Base-by-base conservation (phyloP, 2,329 filamentous ascomycete species). In the Fusarium decemcellulare region DNA sequence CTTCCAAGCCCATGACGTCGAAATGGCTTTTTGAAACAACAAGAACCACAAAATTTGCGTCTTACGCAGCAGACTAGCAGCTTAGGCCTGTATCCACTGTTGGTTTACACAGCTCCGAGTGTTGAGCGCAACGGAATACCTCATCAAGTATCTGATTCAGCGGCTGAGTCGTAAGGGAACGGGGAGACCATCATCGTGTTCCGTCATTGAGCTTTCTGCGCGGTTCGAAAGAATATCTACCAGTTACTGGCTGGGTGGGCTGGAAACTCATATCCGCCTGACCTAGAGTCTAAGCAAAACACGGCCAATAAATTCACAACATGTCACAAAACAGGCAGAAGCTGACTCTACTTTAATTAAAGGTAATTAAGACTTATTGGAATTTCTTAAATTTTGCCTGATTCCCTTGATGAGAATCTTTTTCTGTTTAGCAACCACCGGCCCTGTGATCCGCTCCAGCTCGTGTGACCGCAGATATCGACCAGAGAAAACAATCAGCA, bases 1-100 rank as follows among this genome's bases (percentile, higher is more conserved):
- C 39, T 53, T 47, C 36, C 50, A 67, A 53, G 42, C 32, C 58
- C 60, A 74, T 74, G 71, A 74, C 70, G 67, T 74, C 59, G 62
- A 64, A 40, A 54, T 56, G 58, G n/a, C 23, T 43, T 18, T 48
- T 60, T 67, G 72, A 72, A 73, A 72, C 72, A 62, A 34, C 32
- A 34, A 63, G 61, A 67, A 56, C 70, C 64, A 73, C 70, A 63
- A 73, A 56, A 65, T 44, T 65, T 63, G 30, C 39, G 53, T 50
- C 59, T 73, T 57, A 59, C 59, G 44, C 58, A 55, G 67, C 65
- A 56, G 18, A 23, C 18, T 23, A 23, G 18, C 18, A 29, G 37
- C 34, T 16, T 46, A 36, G n/a, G 10, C 47, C 10, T 44, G 39
- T 63, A 52, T 64, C 68, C 68, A 70, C 68, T 40, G 48, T 30